phyloP scores from a whole-genome alignment of 1,139 yeast genomes.

The Yamadazyma sp. region DNA sequence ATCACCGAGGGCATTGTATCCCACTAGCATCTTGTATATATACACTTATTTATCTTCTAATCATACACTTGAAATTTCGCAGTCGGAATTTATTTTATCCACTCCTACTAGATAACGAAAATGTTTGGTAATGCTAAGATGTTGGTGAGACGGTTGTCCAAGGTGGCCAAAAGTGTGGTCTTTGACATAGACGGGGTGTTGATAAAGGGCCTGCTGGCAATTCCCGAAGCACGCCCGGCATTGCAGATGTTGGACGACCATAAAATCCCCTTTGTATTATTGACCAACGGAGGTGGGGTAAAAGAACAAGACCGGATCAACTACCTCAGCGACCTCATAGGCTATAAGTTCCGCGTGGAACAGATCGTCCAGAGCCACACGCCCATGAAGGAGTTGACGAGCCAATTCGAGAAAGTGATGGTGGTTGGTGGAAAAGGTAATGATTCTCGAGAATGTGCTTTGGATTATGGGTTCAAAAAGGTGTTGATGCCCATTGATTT shows the following conservation, averaged over 20 bases:
- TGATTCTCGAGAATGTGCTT: constrained; percentile 68
- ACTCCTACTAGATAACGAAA: not conserved
- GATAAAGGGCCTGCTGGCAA: constrained; percentile 68
- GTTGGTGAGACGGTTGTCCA: not conserved
- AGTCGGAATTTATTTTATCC: not conserved
- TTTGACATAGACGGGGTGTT: constrained; percentile 86
- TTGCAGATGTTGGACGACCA: constrained; percentile 53
- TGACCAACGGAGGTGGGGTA: constrained; percentile 94
- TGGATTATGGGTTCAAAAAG: constrained; percentile 74
- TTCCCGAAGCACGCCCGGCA: constrained; percentile 69
- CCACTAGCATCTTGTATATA: not conserved
- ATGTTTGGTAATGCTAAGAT: not conserved
- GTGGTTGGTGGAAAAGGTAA: constrained; percentile 86
- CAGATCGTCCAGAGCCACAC: constrained; percentile 92
- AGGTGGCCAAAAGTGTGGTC: constrained; percentile 19
- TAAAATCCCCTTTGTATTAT: constrained; percentile 74
- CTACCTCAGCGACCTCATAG: constrained; percentile 52
- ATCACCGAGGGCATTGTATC: constrained; percentile 7
- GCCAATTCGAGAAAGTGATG: constrained; percentile 58
- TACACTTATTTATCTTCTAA: not conserved
- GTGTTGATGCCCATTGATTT: constrained; percentile 80
- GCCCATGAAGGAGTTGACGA: constrained; percentile 68
- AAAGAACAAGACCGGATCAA: constrained; percentile 63
- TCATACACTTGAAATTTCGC: not conserved
- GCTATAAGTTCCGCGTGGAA: constrained; percentile 50